Evolutionary conservation across 1,139 yeast genomes (phyloP), one percentile per base, ranked within the genome.

Genomic region (Diutina sp.): DNA sequence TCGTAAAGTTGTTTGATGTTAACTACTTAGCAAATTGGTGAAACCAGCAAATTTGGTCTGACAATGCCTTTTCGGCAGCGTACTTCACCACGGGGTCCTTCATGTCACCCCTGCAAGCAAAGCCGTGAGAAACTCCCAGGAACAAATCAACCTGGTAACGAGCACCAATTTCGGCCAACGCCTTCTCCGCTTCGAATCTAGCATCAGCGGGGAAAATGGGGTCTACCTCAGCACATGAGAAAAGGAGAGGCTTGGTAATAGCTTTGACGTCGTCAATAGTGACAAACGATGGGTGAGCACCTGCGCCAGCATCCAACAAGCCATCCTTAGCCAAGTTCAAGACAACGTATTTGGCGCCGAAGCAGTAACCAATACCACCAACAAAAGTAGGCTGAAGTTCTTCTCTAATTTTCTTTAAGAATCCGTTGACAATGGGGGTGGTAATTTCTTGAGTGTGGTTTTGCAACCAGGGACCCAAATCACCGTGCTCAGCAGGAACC

Each of bases 211-310:
- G 67, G 77, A 85, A 90, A 55, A 79, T 71, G 0, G 64, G 57
- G 67, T 90, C 97, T 12, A 64, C 69, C 69, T 87, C 89, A 54
- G 95, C 93, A 58, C 88, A 89, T 46, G 87, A 75, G 60, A 90
- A 83, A 60, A 83, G 61, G 35, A 90, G 54, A 32, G 96, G 96
- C 59, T 61, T 61, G 6, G 60, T 57, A 60, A 89, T 68, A 3
- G 74, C 80, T 55, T 74, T 78, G 56, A 88, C 76, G 63, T 87
- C 95, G 35, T 83, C 90, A 38, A 78, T 76, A 9, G 77, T 58
- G 44, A 87, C 84, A 59, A 84, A 76, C 1, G 95, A 84, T 12
- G 97, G 97, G 68, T 90, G 97, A 14, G 91, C 93, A 58, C 80
- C 68, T 9, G 91, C 95, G 62, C 80, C 90, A 41, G 77, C 86